A percentile compares a stretch with the other conserved stretches of the same genome.
These are phyloP conservation scores for Arthrocladium fulminans DNA, from an alignment of 2,329 filamentous ascomycete genomes.

Conservation along the genomic window DNA sequence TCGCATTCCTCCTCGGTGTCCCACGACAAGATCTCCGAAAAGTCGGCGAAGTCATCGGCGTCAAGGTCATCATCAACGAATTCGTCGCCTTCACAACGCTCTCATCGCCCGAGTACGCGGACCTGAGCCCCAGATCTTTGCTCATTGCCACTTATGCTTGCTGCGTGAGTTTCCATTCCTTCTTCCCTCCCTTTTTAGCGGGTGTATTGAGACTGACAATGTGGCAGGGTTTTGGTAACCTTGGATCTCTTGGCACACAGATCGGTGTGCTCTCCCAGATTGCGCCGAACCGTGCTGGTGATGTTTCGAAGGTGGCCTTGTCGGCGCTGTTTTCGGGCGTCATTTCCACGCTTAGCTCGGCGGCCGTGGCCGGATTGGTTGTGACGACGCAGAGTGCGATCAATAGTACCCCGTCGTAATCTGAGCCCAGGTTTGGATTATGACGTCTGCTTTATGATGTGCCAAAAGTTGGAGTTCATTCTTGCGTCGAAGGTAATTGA, in stretches of 20 bases:
- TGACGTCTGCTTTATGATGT: too few relatives aligned
- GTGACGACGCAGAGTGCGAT: conserved; percentile 30
- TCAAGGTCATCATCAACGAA: conserved; percentile 82
- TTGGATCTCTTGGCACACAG: conserved; percentile 78
- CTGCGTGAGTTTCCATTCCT: conserved; percentile 42
- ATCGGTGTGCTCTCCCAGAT: conserved; percentile 81
- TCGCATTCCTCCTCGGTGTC: conserved; percentile 75
- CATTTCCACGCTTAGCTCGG: conserved; percentile 68
- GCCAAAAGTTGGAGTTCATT: too few relatives aligned
- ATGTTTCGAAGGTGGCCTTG: conserved; percentile 66
- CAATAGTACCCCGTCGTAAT: background rate
- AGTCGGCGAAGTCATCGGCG: conserved; percentile 69
- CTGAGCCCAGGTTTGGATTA: too few relatives aligned
- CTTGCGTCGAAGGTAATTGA: background rate
- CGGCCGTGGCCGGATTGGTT: conserved; percentile 67
- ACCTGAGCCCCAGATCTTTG: conserved; percentile 61
- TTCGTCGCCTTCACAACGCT: conserved; percentile 63
- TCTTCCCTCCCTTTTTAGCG: background rate
- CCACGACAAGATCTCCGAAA: conserved; percentile 59
- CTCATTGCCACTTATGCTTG: conserved; percentile 81
- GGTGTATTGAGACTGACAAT: conserved; percentile 14
- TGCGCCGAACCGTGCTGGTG: conserved; percentile 61
- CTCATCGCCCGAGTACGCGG: conserved; percentile 39
- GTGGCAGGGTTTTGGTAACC: conserved; percentile 61
- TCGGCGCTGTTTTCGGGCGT: conserved; percentile 72